Base-by-base conservation (phyloP, 108 stramenopile genomes). In the Skeletonema tropicum region DNA sequence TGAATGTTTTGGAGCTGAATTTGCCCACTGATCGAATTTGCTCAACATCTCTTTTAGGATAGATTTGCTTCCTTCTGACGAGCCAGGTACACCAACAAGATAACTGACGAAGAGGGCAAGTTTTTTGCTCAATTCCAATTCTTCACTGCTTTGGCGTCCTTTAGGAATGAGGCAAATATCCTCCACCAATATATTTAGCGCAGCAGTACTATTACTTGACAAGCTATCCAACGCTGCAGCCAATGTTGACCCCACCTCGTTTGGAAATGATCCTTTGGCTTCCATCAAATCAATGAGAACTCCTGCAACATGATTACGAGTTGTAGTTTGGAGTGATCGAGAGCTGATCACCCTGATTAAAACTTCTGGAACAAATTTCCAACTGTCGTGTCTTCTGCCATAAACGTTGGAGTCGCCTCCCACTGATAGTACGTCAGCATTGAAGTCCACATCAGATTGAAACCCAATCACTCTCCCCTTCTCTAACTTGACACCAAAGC, bases 21-120 rank as follows among this genome's bases (percentile, higher is more conserved):
- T 33, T 26, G 74, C 67, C 77, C 83, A 83, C n/a, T 60, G 36
- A 13, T 66, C 39, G 14, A 83, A 61, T 36, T 57, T 21, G 66
- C 41, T 32, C 52, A 67, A 19, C 62, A 83, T 30, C n/a, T 26
- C 52, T 13, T 57, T 35, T 5, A 79, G 32, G 30, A 83, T 75
- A 19, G 45, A 65, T 38, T 67, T 70, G 57, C 70, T 75, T 19
- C 73, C 74, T 9, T 49, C 33, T 14, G 64, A 30, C 32, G 66
- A 45, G 30, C 61, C 66, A 31, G 55, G 30, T 32, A 69, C 65
- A 25, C 62, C 66, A 12, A 42, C 69, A 32, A 81, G 46, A 57
- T 30, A 64, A 33, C 52, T 71, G 13, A 81, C 42, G 6, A 74
- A 15, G 19, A 32, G 59, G 29, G 74, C 62, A 10, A 67, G 15